Percentiles rank a stretch among this genome's conserved stretches.
phyloP scores from a whole-genome alignment of 306 rosid genomes.

The Cucurbita moschata region DNA sequence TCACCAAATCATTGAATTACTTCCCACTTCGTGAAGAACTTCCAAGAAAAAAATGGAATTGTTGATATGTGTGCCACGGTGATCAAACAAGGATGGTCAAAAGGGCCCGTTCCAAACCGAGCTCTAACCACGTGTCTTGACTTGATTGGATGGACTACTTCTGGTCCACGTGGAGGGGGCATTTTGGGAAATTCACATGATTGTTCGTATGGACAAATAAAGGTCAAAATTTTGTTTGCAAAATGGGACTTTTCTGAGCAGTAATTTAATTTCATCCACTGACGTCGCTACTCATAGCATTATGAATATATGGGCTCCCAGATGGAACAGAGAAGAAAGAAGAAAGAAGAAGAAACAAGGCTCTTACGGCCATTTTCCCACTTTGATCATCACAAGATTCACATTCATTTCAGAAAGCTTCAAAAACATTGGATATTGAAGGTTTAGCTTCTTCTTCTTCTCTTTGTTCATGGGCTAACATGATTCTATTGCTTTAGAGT shows the following conservation, averaged over 20 bases:
- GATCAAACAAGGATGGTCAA: neutral
- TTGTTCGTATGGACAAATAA: neutral
- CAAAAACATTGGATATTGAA: slow-evolving; percentile 22
- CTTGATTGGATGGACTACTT: neutral
- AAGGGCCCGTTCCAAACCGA: neutral
- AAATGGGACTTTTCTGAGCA: slow-evolving; percentile 14
- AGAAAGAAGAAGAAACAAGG: neutral
- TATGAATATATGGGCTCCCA: neutral
- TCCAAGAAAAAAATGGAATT: neutral
- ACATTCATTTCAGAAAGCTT: neutral
- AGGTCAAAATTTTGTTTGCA: slow-evolving; percentile 21
- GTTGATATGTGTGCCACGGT: neutral
- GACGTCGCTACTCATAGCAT: slow-evolving; percentile 33
- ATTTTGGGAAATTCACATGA: slow-evolving; percentile 3
- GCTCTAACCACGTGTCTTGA: neutral
- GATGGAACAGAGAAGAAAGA: neutral
- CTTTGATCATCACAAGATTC: neutral
- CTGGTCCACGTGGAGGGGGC: neutral
- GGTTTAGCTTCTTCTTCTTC: neutral
- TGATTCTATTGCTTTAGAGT: neutral
- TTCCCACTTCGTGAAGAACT: neutral
- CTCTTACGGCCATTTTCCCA: slow-evolving; percentile 12
- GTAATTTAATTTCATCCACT: slow-evolving; percentile 64
- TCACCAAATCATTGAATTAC: neutral
- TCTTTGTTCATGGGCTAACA: neutral